Conservation (phyloP, 306 rosid genomes). For the Purshia tridentata region DNA sequence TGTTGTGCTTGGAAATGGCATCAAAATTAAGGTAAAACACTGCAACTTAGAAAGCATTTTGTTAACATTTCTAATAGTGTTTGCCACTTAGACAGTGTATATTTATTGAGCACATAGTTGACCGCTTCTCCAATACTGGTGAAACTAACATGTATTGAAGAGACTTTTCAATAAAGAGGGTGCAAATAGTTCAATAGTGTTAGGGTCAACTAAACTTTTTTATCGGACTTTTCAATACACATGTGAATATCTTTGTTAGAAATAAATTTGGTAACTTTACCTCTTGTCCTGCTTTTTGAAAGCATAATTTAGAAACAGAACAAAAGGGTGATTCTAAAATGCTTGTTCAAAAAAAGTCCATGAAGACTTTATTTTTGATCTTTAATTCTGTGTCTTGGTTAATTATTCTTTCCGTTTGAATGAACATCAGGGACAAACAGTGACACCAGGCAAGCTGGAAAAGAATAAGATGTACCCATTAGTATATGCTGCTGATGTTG, state of each 20-base stretch:
- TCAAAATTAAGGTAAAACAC: constrained; percentile 46
- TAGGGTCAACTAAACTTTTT: too few relatives aligned
- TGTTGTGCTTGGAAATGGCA: constrained; percentile 50
- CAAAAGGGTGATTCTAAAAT: neutral
- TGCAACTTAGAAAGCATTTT: neutral
- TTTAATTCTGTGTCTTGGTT: neutral
- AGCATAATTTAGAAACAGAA: neutral
- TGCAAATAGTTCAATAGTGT: too few relatives aligned
- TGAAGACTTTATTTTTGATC: too few relatives aligned
- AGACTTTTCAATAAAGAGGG: too few relatives aligned
- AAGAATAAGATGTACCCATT: constrained; percentile 44
- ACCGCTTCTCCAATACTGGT: too few relatives aligned
- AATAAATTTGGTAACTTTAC: neutral
- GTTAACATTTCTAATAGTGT: too few relatives aligned
- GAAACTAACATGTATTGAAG: too few relatives aligned
- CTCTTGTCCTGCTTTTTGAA: neutral
- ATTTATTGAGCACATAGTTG: too few relatives aligned
- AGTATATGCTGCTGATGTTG: constrained; percentile 60
- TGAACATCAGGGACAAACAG: constrained; percentile 63
- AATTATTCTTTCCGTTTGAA: neutral
- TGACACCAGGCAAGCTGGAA: constrained; percentile 54
- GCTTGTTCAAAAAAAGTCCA: too few relatives aligned
- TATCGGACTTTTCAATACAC: too few relatives aligned
- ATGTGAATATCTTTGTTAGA: too few relatives aligned
- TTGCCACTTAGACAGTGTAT: too few relatives aligned